Conservation (phyloP, 345 rosid species). For the Physaria fendleri region DNA sequence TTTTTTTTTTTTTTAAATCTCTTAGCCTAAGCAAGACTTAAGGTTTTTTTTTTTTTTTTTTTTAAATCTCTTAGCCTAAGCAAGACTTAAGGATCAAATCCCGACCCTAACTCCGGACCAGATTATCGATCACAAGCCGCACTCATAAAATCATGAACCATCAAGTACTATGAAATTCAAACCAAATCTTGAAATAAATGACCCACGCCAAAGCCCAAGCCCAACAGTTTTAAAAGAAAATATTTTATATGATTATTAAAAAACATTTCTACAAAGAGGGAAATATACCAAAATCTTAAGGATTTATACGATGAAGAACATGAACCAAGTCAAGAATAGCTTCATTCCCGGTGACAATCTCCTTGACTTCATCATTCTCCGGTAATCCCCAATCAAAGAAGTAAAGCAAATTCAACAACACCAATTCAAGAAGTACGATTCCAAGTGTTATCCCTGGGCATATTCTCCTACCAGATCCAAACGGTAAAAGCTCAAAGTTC, state of each 20-base stretch:
- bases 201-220: no score
- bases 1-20: no score
- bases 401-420: constrained; percentile 16
- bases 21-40: no score
- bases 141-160: no score
- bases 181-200: no score
- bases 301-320: neutral
- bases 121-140: no score
- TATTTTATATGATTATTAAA: neutral
- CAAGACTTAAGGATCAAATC: no score
- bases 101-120: no score
- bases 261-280: no score
- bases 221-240: neutral
- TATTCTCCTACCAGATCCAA: constrained; percentile 37
- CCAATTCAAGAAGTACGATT: constrained; percentile 2
- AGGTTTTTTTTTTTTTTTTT: no score
- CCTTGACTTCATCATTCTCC: neutral
- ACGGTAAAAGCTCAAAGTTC: constrained; percentile 40
- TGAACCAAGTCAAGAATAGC: constrained; percentile 14
- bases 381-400: constrained; percentile 21
- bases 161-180: no score
- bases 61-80: no score
- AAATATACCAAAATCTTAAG: neutral
- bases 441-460: constrained; percentile 24
- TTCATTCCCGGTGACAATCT: neutral